Conservation (phyloP, 495 filamentous ascomycete genomes). For the Achaetomiella virescens region DNA sequence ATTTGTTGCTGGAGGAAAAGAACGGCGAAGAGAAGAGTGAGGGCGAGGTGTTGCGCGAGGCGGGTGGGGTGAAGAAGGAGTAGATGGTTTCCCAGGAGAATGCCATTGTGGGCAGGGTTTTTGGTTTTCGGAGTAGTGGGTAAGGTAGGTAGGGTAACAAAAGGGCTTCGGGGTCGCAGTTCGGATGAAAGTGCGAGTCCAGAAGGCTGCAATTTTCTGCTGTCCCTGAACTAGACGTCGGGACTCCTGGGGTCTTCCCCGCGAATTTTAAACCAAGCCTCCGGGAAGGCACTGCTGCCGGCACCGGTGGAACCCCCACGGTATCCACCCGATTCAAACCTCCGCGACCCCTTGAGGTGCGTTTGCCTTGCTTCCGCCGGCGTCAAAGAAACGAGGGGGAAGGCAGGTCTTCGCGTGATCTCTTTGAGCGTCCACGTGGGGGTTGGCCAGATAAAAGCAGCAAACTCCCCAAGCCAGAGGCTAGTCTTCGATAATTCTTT, state of each 20-base stretch:
- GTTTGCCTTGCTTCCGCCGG: not conserved
- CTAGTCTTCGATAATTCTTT: not conserved
- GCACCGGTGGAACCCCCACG: constrained; percentile 9
- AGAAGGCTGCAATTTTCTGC: not conserved
- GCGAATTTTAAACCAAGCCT: not conserved
- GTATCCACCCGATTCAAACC: constrained; percentile 2
- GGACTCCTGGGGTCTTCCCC: constrained; percentile 9
- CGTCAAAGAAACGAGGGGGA: not conserved
- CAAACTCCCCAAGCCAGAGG: not conserved
- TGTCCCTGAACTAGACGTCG: not conserved
- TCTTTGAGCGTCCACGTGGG: not conserved
- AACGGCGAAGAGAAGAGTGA: not conserved
- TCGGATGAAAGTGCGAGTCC: not conserved
- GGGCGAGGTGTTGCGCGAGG: not conserved
- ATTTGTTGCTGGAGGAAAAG: not conserved
- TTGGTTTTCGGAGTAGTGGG: not conserved
- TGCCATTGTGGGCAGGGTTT: constrained; percentile 9
- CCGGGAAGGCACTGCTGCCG: not conserved
- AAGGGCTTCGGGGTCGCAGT: too few relatives aligned
- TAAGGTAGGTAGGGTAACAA: not conserved
- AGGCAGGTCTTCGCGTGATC: not conserved
- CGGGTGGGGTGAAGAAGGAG: constrained; percentile 9
- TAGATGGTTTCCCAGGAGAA: constrained; percentile 6
- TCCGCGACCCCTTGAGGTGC: not conserved
- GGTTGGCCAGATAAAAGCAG: not conserved